phyloP scores from a whole-genome alignment of 2,329 filamentous ascomycete species.

The Chrysoporthe puriensis region DNA sequence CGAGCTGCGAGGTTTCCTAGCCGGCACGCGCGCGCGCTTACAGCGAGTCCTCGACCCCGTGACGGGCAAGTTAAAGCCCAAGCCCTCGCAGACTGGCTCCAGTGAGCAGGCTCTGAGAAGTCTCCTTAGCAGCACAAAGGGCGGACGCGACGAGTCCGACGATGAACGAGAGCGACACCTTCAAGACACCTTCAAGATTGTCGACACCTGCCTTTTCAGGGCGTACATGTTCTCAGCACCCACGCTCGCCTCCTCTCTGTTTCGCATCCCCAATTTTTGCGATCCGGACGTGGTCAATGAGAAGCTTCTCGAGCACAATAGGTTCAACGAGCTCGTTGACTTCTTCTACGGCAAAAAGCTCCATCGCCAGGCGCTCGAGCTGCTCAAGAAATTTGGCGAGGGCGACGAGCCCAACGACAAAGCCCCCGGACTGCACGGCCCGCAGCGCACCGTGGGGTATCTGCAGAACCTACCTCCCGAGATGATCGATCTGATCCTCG shows the following conservation, averaged over 20 bases:
- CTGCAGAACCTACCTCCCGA: constrained; percentile 87
- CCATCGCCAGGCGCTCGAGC: constrained; percentile 81
- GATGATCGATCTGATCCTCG: constrained; percentile 86
- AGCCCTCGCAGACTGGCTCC: constrained; percentile 47
- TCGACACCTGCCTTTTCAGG: constrained; percentile 93
- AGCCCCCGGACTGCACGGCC: constrained; percentile 70
- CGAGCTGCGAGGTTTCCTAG: constrained; percentile 85
- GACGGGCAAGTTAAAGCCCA: constrained; percentile 63
- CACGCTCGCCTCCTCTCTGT: constrained; percentile 82
- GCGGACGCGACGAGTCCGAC: constrained; percentile 51
- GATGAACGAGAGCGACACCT: constrained; percentile 72
- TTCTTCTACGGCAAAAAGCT: constrained; percentile 96
- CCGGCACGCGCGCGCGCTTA: constrained; percentile 74
- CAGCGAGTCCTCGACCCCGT: constrained; percentile 65
- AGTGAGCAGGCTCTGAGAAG: constrained; percentile 56
- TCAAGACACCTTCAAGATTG: constrained; percentile 75
- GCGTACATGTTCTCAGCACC: constrained; percentile 93
- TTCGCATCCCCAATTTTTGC: constrained; percentile 96
- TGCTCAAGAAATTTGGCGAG: constrained; percentile 80
- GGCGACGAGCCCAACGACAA: constrained; percentile 54
- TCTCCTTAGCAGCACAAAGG: constrained; percentile 51
- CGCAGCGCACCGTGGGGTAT: constrained; percentile 83
- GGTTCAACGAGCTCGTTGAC: constrained; percentile 94
- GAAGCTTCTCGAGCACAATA: constrained; percentile 82
- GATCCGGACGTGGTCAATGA: constrained; percentile 95